phyloP scores from a whole-genome alignment of 805 yeast species.

The Tetrapisispora namnaoensis region DNA sequence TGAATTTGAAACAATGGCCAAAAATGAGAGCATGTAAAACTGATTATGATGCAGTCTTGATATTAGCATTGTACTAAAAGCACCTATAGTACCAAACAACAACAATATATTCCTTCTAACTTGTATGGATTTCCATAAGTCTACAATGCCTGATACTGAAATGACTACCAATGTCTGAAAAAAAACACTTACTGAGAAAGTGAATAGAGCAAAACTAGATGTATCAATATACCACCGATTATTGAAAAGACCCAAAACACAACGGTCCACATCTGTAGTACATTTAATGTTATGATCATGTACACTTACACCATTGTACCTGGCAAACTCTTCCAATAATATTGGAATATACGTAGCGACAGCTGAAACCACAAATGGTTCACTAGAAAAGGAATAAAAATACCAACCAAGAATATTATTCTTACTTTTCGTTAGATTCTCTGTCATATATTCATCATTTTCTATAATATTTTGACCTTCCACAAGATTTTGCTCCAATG shows the following conservation, averaged over 20 bases:
- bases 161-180: conserved; percentile 64
- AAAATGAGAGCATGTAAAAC: conserved; percentile 30
- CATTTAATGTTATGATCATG: conserved; percentile 54
- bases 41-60: conserved; percentile 25
- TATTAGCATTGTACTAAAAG: conserved; percentile 42
- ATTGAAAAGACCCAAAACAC: conserved; percentile 38
- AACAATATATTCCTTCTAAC: conserved; percentile 49
- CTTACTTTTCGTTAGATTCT: conserved; percentile 22
- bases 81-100: conserved; percentile 50
- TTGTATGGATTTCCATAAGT: conserved; percentile 34
- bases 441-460: not conserved
- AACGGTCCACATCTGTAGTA: conserved; percentile 25
- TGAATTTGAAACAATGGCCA: conserved; percentile 55
- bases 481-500: not conserved
- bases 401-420: conserved; percentile 53
- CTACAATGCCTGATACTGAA: conserved; percentile 67
- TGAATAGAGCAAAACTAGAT: conserved; percentile 62
- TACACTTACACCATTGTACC: conserved; percentile 57
- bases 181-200: conserved; percentile 61
- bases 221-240: conserved; percentile 51
- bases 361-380: conserved; percentile 71
- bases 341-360: conserved; percentile 73
- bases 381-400: conserved; percentile 63
- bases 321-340: conserved; percentile 59
- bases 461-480: no score